Evolutionary conservation across 2,329 filamentous ascomycete genomes (phyloP).

Genomic region (Lachnellula willkommii): DNA sequence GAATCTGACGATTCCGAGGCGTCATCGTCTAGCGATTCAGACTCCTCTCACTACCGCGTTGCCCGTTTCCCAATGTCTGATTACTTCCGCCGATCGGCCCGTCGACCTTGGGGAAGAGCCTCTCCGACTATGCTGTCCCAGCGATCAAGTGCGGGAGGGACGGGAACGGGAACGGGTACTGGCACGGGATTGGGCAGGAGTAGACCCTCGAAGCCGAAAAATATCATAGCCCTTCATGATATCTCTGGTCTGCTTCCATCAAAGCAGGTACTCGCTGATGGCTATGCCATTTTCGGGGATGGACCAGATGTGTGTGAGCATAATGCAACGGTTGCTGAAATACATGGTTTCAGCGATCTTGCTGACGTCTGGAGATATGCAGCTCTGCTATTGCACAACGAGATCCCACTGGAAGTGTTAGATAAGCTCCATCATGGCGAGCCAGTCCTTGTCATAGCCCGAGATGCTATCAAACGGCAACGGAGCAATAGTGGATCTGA

Average conservation of each 20-base stretch:
- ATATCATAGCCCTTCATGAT: constrained; percentile 69
- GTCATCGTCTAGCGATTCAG: constrained; percentile 32
- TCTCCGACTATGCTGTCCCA: constrained; percentile 31
- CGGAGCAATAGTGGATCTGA: constrained; percentile 39
- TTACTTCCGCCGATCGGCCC: constrained; percentile 25
- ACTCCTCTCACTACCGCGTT: constrained; percentile 30
- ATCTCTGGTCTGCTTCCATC: constrained; percentile 69
- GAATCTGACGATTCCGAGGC: constrained; percentile 29
- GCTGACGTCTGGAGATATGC: constrained; percentile 81
- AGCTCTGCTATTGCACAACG: constrained; percentile 69
- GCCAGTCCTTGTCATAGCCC: constrained; percentile 59
- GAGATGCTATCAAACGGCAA: constrained; percentile 45
- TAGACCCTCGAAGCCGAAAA: constrained; percentile 46
- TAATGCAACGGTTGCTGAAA: constrained; percentile 73
- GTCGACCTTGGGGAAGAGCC: constrained; percentile 22
- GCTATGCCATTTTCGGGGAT: constrained; percentile 80
- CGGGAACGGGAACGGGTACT: constrained; percentile 52
- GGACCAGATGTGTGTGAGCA: constrained; percentile 76
- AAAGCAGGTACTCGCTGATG: constrained; percentile 67
- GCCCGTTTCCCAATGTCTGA: constrained; percentile 26
- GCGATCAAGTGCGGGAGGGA: constrained; percentile 30
- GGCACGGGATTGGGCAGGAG: constrained; percentile 39
- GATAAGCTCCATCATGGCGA: constrained; percentile 49
- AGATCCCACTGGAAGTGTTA: constrained; percentile 65
- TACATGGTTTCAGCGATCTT: constrained; percentile 64